Conservation (phyloP, 169 alveolate genomes). For the Plasmodium gonderi region DNA sequence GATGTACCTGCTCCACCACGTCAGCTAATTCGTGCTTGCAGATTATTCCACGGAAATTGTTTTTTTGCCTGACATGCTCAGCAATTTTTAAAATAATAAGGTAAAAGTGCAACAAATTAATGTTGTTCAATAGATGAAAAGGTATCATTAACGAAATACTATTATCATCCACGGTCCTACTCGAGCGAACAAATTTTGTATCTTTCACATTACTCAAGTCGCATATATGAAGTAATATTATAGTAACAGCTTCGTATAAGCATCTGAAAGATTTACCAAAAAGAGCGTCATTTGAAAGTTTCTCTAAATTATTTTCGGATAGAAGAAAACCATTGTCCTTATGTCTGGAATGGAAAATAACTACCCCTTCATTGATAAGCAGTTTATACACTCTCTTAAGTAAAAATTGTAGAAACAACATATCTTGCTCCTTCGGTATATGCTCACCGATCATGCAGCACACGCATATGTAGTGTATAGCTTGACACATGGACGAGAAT, state of each 20-base stretch:
- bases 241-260: not conserved
- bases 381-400: conserved; percentile 2
- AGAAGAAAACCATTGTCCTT: not conserved
- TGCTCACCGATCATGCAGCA: not conserved
- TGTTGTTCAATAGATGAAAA: not conserved
- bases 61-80: conserved; percentile 8
- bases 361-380: conserved; percentile 9
- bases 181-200: not conserved
- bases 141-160: not conserved
- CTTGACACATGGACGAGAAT: conserved; percentile 4
- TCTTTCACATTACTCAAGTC: not conserved
- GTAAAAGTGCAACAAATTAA: not conserved
- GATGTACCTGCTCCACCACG: not conserved
- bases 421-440: not conserved
- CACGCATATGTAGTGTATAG: conserved; percentile 31
- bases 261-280: conserved; percentile 3
- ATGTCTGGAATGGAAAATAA: not conserved
- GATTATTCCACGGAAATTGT: not conserved
- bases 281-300: not conserved
- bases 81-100: conserved; percentile 5
- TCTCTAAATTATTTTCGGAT: not conserved
- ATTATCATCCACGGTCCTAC: not conserved
- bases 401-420: conserved; percentile 4
- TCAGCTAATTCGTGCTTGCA: not conserved
- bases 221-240: conserved; percentile 15